phyloP scores from a whole-genome alignment of 2,329 filamentous ascomycete genomes.

The Raffaelea arxii region DNA sequence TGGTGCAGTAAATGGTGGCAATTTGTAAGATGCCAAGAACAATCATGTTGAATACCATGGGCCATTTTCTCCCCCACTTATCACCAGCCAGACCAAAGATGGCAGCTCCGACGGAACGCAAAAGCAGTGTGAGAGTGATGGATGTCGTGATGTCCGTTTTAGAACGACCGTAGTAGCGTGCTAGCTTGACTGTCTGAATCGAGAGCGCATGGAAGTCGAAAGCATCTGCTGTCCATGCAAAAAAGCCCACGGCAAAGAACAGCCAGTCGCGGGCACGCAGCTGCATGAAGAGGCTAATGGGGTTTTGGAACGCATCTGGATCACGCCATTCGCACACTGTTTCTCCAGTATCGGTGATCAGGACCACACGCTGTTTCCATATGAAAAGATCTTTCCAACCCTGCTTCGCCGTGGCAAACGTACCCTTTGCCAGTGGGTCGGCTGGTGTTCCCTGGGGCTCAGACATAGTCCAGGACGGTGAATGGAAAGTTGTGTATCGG shows the following conservation, averaged over 20 bases:
- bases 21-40: conserved; percentile 42
- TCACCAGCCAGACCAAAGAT: conserved; percentile 45
- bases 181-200: conserved; percentile 44
- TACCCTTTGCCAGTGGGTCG: conserved; percentile 58
- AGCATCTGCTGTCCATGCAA: conserved; percentile 44
- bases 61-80: conserved; percentile 55
- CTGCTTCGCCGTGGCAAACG: conserved; percentile 22
- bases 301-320: conserved; percentile 31
- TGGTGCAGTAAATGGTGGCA: conserved; percentile 59
- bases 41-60: conserved; percentile 72
- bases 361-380: conserved; percentile 64
- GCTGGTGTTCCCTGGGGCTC: conserved; percentile 30
- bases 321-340: conserved; percentile 1
- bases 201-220: conserved; percentile 61
- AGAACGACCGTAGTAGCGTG: conserved; percentile 39
- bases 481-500: neutral
- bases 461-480: neutral
- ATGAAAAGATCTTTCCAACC: conserved; percentile 24
- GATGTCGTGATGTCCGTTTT: conserved; percentile 55
- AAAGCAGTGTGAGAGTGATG: conserved; percentile 54
- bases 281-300: conserved; percentile 37
- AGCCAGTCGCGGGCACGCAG: conserved; percentile 42
- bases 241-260: conserved; percentile 45
- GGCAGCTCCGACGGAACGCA: conserved; percentile 45
- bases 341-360: conserved; percentile 49